Evolutionary conservation across 2,329 filamentous ascomycete genomes (phyloP).

Genomic region (Verticillium zaregamsianum): DNA sequence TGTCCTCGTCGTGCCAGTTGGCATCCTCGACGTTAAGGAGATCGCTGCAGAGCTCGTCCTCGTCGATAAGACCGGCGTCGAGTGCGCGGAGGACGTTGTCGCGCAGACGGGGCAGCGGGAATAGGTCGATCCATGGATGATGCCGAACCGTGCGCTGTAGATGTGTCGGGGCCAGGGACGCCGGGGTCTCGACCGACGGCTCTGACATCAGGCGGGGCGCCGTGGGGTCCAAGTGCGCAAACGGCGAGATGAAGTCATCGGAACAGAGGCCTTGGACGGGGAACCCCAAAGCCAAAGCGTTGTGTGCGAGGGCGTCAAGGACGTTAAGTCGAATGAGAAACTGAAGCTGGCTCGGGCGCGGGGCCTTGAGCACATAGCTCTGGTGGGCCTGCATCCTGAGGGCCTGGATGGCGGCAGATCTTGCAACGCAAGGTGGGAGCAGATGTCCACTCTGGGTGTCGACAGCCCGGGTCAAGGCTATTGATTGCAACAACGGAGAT

Average conservation of each 20-base stretch:
- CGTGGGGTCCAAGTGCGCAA: not conserved
- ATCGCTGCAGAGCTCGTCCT: slow-evolving; percentile 12
- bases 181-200: not conserved
- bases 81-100: slow-evolving; percentile 23
- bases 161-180: slow-evolving; percentile 20
- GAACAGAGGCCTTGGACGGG: slow-evolving; percentile 6
- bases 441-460: not conserved
- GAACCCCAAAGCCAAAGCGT: slow-evolving; percentile 9
- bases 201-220: too few relatives aligned
- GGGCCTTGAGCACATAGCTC: slow-evolving; percentile 5
- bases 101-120: slow-evolving; percentile 27
- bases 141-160: slow-evolving; percentile 23
- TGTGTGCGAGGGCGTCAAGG: slow-evolving; percentile 9
- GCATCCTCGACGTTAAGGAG: not conserved
- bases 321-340: slow-evolving; percentile 11
- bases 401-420: not conserved
- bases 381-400: slow-evolving; percentile 1
- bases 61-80: slow-evolving; percentile 8
- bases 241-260: slow-evolving; percentile 10
- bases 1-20: not conserved
- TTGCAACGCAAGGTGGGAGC: not conserved
- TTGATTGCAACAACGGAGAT: too few relatives aligned
- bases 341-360: slow-evolving; percentile 4
- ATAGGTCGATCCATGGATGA: slow-evolving; percentile 31
- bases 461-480: too few relatives aligned